Conservation (phyloP, 164 flowering plant genomes). For the Dillenia turbinata region DNA sequence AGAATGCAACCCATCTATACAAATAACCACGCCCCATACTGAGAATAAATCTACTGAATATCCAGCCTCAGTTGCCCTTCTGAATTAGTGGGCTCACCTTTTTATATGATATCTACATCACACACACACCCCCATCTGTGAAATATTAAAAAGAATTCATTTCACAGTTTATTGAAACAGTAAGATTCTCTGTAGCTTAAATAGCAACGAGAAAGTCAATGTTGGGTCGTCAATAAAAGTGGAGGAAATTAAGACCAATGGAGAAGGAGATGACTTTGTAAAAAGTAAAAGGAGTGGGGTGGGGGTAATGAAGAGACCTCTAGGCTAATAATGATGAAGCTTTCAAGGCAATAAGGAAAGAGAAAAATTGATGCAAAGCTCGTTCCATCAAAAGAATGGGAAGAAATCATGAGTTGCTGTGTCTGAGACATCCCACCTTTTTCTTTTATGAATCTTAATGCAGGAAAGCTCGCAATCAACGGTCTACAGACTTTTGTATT, state of each 20-base stretch:
- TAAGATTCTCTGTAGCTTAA: too few relatives aligned
- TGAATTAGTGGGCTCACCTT: too few relatives aligned
- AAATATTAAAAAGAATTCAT: too few relatives aligned
- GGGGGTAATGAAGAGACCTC: conserved; percentile 19
- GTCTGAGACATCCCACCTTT: conserved; percentile 8
- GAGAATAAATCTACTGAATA: too few relatives aligned
- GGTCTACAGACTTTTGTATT: conserved; percentile 32
- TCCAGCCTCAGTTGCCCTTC: too few relatives aligned
- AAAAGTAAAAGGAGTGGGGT: conserved; percentile 5
- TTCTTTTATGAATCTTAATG: conserved; percentile 22
- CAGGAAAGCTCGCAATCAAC: conserved; percentile 34
- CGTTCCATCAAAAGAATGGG: conserved; percentile 26
- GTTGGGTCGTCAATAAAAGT: conserved; percentile 12
- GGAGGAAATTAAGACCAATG: conserved; percentile 5
- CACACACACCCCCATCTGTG: too few relatives aligned
- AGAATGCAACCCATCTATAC: too few relatives aligned
- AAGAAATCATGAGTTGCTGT: conserved; percentile 29
- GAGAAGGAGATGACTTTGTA: conserved; percentile 18
- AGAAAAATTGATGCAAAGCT: conserved; percentile 8
- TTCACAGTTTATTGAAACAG: too few relatives aligned
- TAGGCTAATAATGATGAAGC: conserved; percentile 24
- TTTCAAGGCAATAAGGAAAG: conserved; percentile 31
- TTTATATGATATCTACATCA: too few relatives aligned
- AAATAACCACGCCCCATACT: too few relatives aligned
- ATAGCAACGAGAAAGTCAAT: conserved; percentile 9